A percentile compares a stretch with the other conserved stretches of the same genome.
phyloP scores from a whole-genome alignment of 2,329 filamentous ascomycete genomes.

The Magnaporthiopsis incrustans region DNA sequence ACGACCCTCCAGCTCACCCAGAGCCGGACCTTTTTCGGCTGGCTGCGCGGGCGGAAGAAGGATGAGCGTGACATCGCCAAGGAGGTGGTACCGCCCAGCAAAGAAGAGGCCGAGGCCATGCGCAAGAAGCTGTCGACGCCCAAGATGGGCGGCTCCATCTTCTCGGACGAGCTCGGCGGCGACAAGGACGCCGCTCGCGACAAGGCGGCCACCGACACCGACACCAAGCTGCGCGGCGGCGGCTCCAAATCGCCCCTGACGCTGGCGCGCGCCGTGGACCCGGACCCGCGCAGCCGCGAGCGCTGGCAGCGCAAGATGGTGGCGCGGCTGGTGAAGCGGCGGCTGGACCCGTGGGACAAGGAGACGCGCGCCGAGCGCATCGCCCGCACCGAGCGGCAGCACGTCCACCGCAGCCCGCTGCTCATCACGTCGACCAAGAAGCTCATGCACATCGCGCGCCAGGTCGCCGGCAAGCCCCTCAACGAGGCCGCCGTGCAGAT shows the following conservation, averaged over 20 bases:
- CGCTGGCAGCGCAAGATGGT: slow-evolving; percentile 81
- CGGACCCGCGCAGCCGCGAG: slow-evolving; percentile 61
- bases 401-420: slow-evolving; percentile 54
- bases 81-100: slow-evolving; percentile 11
- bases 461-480: slow-evolving; percentile 88
- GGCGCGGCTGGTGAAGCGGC: slow-evolving; percentile 61
- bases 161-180: slow-evolving; percentile 48
- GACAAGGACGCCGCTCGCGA: slow-evolving; percentile 17
- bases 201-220: slow-evolving; percentile 5
- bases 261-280: slow-evolving; percentile 62
- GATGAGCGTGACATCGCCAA: slow-evolving; percentile 13
- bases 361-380: slow-evolving; percentile 56
- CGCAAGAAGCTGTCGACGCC: slow-evolving; percentile 22
- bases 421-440: slow-evolving; percentile 90
- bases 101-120: background rate
- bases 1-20: background rate
- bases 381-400: slow-evolving; percentile 51
- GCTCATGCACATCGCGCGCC: slow-evolving; percentile 72
- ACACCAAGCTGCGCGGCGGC: slow-evolving; percentile 11
- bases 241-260: slow-evolving; percentile 35
- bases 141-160: slow-evolving; percentile 48
- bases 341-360: slow-evolving; percentile 50
- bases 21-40: slow-evolving; percentile 3
- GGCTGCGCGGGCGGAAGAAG: slow-evolving; percentile 19
- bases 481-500: slow-evolving; percentile 93